Base-by-base conservation (phyloP, 257 asterid genomes). In the Jacaranda copaia region DNA sequence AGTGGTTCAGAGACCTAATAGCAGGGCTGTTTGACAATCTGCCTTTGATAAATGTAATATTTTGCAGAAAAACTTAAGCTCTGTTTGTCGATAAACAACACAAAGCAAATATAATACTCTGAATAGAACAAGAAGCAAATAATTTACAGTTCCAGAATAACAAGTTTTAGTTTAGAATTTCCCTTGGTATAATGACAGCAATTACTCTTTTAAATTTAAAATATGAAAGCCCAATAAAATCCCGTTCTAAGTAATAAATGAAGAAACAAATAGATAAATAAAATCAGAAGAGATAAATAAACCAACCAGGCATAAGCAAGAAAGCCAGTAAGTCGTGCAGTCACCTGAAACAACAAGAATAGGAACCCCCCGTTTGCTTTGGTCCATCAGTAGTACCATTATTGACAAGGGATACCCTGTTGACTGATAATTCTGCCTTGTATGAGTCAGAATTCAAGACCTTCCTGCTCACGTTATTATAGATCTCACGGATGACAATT, bases 391-490 rank as follows among this genome's bases (percentile, higher is more conserved):
- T 12, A 4, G 6, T 12, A 40, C 79, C 88, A 46, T 88, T 38
- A 0, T 80, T 65, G 73, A 88, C 89, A 14, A 88, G 91, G 77
- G 85, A 87, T 15, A 88, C 86, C 32, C 93, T 78, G 82, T 88
- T 81, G 64, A 87, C 85, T 0, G 93, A 88, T 15, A 88, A 77
- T 59, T 85, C 89, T 2, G 91, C 87, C 73, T 88, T 88, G 73
- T 85, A 87, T 60, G 93, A 87, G 78, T 88, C 91, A 0, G 93
- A 88, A 84, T 88, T 87, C 88, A 88, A 83, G 68, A 88, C 93
- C 80, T 85, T 88, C 81, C 91, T 82, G 88, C 93, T 87, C n/a
- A 88, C 87, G 38, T 75, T 88, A 49, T 80, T 81, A 43, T 88
- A 88, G 20, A 88, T 88, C 84, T 88, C 93, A 4, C 82, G 91